A percentile compares a stretch with the other conserved stretches of the same genome.
Evolutionary conservation across 1,284 basidiomycete species (phyloP).

Genomic region (Paramarasmius palmivorus): DNA sequence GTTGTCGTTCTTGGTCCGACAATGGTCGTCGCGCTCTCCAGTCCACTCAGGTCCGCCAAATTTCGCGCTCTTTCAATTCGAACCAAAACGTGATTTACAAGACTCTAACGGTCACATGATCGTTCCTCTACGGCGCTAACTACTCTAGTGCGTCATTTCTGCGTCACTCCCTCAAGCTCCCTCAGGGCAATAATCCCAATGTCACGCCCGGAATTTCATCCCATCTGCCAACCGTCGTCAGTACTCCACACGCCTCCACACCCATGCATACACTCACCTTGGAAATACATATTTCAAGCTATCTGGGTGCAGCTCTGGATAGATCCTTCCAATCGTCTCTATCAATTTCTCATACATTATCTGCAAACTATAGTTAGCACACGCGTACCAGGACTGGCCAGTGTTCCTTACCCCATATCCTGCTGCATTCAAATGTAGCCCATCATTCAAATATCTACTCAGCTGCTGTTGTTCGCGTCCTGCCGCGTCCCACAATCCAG

Average conservation of each 20-base stretch:
- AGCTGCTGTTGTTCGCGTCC: constrained; percentile 56
- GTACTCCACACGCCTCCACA: not conserved
- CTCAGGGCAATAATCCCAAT: not conserved
- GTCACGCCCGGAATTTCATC: not conserved
- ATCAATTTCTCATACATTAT: constrained; percentile 67
- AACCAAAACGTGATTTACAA: constrained; percentile 1
- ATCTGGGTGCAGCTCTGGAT: constrained; percentile 72
- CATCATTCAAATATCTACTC: constrained; percentile 60
- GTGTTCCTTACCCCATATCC: constrained; percentile 64
- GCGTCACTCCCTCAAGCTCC: not conserved
- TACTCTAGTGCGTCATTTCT: too few relatives aligned
- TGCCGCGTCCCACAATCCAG: constrained; percentile 62
- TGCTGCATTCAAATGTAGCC: constrained; percentile 71
- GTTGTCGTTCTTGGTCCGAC: too few relatives aligned
- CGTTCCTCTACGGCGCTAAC: too few relatives aligned
- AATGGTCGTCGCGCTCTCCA: too few relatives aligned
- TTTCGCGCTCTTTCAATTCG: not conserved
- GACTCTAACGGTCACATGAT: too few relatives aligned
- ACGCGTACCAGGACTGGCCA: constrained; percentile 8
- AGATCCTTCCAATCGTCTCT: constrained; percentile 52
- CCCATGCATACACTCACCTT: constrained; percentile 39
- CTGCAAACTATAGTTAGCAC: constrained; percentile 33
- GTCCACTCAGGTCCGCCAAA: too few relatives aligned
- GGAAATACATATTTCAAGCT: constrained; percentile 54
- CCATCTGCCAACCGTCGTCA: not conserved